Evolutionary conservation across 768 basidiomycete genomes (phyloP), one percentile per base, ranked within the genome.

Genomic region (Ephemerocybe angulata): DNA sequence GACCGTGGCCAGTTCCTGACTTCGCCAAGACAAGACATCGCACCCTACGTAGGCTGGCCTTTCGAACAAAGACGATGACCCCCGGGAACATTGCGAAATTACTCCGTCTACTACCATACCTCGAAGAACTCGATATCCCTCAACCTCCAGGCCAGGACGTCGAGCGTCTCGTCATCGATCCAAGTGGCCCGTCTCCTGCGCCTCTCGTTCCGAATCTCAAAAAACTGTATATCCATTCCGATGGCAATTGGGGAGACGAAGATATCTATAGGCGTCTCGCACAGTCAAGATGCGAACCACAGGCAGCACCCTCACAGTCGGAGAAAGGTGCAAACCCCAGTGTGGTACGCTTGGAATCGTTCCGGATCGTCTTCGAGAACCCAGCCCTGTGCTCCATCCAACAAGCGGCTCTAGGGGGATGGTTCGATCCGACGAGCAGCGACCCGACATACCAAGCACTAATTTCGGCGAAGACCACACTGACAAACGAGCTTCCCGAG

Each of bases 121-220:
- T 58, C 30, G 53, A 49, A 24, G 57, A 58, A 54, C 42, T 58
- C 31, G 53, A 58, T 25, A 58, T 54, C 30, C 21, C 40, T 25
- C 50, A 50, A 37, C 46, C 49, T 12, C 53, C 53, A 5, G 38
- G 40, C 25, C 21, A 33, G 12, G 57, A 58, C 25, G 29, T 43
- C 4, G 37, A 43, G 17, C 25, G 27, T 11, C 42, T 58, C 19
- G 40, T 57, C 10, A 25, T 43, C 40, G 24, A 29, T 41, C 53
- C 31, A 13, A 8, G n/a, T 22, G 8, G 15, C 3, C 19, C 4
- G 13, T 13, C 5, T 37, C 30, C 31, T 12, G 31, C 28, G 22
- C 40, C 42, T 17, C n/a, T 58, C 2, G 57, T 54, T 8, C 57
- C 57, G 19, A 10, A 33, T n/a, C 42, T 58, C 6, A 30, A 49